A percentile compares a stretch with the other conserved stretches of the same genome.
phyloP scores from a whole-genome alignment of 2,329 filamentous ascomycete species.

The Diaporthe vaccinii region DNA sequence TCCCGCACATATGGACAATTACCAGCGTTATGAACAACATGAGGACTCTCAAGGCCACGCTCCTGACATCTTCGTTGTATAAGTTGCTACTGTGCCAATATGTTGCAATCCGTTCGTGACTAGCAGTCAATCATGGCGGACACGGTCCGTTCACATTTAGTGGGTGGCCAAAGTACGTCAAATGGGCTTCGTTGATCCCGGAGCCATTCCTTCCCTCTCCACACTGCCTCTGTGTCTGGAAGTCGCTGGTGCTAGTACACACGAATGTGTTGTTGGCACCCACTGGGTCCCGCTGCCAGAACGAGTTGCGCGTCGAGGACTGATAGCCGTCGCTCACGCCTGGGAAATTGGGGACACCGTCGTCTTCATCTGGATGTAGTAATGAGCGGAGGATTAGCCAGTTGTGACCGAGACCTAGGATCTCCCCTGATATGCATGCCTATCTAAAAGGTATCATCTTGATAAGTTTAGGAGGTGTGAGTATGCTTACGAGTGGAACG shows the following conservation, averaged over 20 bases:
- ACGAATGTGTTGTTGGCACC: conserved; percentile 19
- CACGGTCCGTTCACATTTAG: conserved; percentile 7
- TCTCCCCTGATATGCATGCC: not conserved
- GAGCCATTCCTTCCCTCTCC: conserved; percentile 3
- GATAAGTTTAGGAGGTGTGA: no score
- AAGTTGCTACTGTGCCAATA: not conserved
- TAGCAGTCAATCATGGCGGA: not conserved
- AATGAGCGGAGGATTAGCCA: not conserved
- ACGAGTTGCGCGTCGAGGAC: conserved; percentile 20
- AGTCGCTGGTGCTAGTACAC: conserved; percentile 21
- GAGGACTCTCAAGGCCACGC: not conserved
- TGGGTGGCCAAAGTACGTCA: conserved; percentile 9
- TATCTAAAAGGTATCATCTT: not conserved
- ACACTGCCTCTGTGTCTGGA: conserved; percentile 28
- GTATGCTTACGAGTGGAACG: conserved; percentile 15
- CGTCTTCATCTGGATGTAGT: not conserved
- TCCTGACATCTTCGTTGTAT: not conserved
- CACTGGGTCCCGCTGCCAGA: conserved; percentile 6
- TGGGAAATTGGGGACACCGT: conserved; percentile 18
- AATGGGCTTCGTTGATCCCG: conserved; percentile 2
- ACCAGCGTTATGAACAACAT: not conserved
- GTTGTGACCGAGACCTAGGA: not conserved
- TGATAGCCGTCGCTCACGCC: conserved; percentile 4
- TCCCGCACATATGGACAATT: no score
- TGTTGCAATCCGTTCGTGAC: not conserved